A percentile compares a stretch with the other conserved stretches of the same genome.
Conservation (phyloP, 495 filamentous ascomycete species). For the Daldinia childiae region DNA sequence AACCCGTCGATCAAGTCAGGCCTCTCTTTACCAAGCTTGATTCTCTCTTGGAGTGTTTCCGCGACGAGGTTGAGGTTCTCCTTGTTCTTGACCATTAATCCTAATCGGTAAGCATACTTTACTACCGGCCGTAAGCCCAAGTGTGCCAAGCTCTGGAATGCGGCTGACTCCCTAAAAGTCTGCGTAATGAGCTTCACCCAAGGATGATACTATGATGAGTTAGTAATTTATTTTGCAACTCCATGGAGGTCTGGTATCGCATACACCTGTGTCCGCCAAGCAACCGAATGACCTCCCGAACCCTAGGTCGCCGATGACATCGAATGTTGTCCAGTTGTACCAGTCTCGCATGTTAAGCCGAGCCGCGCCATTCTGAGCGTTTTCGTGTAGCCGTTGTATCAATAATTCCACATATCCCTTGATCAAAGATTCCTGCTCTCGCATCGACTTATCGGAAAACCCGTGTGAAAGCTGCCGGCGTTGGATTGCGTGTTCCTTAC, state of each 20-base stretch:
- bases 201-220: slow-evolving; percentile 45
- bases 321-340: slow-evolving; percentile 63
- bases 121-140: slow-evolving; percentile 34
- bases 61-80: slow-evolving; percentile 39
- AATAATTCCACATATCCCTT: slow-evolving; percentile 50
- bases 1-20: slow-evolving; percentile 52
- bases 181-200: slow-evolving; percentile 57
- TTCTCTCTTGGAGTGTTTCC: slow-evolving; percentile 47
- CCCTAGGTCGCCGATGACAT: slow-evolving; percentile 62
- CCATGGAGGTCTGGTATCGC: too few relatives aligned
- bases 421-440: slow-evolving; percentile 59
- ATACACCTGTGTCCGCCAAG: slow-evolving; percentile 51
- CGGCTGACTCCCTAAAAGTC: slow-evolving; percentile 35
- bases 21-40: slow-evolving; percentile 44
- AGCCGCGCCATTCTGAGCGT: slow-evolving; percentile 19
- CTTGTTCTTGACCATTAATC: slow-evolving; percentile 15
- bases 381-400: slow-evolving; percentile 49
- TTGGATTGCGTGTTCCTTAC: slow-evolving; percentile 55
- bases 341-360: slow-evolving; percentile 53
- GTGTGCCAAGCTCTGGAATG: slow-evolving; percentile 29
- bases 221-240: too few relatives aligned
- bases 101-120: background rate
- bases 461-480: slow-evolving; percentile 62
- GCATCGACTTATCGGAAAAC: slow-evolving; percentile 61
- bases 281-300: slow-evolving; percentile 63